phyloP scores from a whole-genome alignment of 306 rosid genomes.

The Prunus persica region DNA sequence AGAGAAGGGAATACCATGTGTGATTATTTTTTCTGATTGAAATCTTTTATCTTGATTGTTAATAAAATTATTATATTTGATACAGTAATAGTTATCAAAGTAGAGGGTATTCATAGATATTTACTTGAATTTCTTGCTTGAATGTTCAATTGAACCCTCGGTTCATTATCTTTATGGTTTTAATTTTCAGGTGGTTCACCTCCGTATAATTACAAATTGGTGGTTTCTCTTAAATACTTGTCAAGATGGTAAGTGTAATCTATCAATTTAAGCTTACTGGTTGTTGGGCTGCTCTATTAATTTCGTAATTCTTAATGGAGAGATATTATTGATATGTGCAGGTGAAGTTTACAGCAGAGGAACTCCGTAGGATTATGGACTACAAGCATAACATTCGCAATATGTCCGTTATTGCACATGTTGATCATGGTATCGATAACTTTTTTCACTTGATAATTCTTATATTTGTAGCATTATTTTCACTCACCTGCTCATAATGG shows the following conservation, averaged over 20 bases:
- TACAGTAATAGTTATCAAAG: not conserved
- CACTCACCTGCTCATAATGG: not conserved
- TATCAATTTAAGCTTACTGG: not conserved
- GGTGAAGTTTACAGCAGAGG: slow-evolving; percentile 96
- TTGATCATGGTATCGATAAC: slow-evolving; percentile 62
- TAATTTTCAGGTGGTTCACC: slow-evolving; percentile 2
- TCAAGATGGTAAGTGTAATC: slow-evolving; percentile 59
- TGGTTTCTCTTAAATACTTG: slow-evolving; percentile 12
- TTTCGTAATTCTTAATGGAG: slow-evolving; percentile 4
- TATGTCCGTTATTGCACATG: slow-evolving; percentile 94
- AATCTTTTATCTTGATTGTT: not conserved
- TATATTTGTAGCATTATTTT: not conserved
- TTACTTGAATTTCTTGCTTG: not conserved
- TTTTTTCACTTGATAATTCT: not conserved
- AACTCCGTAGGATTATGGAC: slow-evolving; percentile 85
- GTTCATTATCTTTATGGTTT: not conserved
- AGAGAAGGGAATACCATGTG: not conserved
- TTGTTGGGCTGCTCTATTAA: not conserved
- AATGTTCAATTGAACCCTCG: too few species aligned
- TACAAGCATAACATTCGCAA: slow-evolving; percentile 77
- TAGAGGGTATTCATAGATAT: not conserved
- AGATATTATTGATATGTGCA: slow-evolving; percentile 30
- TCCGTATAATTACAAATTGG: not conserved
- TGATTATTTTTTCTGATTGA: not conserved
- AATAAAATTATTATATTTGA: not conserved